Base-by-base conservation (phyloP, 1,284 basidiomycete species). In the Austroboletus rostrupii region DNA sequence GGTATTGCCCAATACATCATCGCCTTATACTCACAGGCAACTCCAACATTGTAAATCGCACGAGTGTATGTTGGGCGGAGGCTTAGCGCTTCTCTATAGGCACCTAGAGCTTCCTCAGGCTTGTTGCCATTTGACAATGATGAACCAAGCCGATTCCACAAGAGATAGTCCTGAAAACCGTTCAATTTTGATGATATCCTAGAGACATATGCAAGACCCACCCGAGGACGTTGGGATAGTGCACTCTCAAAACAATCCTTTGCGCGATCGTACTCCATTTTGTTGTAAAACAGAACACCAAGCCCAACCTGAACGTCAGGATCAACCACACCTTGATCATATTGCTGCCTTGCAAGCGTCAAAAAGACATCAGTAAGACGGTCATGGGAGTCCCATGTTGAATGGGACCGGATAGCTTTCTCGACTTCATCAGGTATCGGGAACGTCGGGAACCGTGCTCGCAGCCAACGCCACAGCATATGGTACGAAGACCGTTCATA, bases 61-160 rank as follows among this genome's bases (percentile, higher is more conserved):
- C 97, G 83, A 0, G 97, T 98, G 66, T 97, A 99, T 3, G 93
- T 95, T 14, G 97, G 97, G 37, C 95, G 84, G 43, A 98, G 74
- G 62, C 87, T 87, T n/a, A 99, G 75, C 0, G 97, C 97, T 66
- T 94, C 86, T 55, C 91, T 80, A 68, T 99, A 99, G 13, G 94
- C 95, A 37, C 92, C 91, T 31, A 99, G 80, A 3, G 97, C 96
- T 67, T 97, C 92, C 69, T 99, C 97, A 0, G 96, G 91, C 59
- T 92, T 89, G 53, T 85, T 93, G 1, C 92, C 93, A 67, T 99
- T 99, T 16, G 95, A 97, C 35, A 99, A 76, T 7, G 90, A 94
- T 1, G 96, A 97, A 3, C 97, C 97, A 6, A 97, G 75, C 45
- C 97, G 77, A 69, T 99, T 99, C 97, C 97, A 99, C 9, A 99